phyloP scores from a whole-genome alignment of 768 basidiomycete genomes.

The Lyophyllum shimeji region DNA sequence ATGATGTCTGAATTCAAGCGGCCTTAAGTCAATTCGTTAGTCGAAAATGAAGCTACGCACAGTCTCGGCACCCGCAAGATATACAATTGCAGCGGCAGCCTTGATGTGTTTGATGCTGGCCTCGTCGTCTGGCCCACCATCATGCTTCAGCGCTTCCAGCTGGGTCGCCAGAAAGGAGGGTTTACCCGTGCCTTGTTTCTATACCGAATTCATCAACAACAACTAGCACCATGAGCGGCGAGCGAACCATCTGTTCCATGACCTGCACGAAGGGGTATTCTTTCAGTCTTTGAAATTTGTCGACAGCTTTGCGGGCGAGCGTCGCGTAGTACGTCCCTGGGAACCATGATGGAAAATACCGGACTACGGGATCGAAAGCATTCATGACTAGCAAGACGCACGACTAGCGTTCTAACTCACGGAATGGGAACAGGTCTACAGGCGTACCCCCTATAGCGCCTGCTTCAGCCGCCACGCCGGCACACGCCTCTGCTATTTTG shows the following conservation, averaged over 20 bases:
- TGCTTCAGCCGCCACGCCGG: not conserved
- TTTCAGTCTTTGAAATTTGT: constrained; percentile 2
- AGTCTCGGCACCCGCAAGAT: constrained; percentile 14
- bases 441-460: constrained; percentile 14
- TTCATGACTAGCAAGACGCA: too few relatives aligned
- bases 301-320: not conserved
- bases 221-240: not conserved
- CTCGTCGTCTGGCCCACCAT: not conserved
- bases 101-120: not conserved
- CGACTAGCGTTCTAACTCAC: constrained; percentile 1
- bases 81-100: constrained; percentile 8
- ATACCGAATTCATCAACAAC: not conserved
- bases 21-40: too few relatives aligned
- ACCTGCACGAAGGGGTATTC: constrained; percentile 18
- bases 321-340: constrained; percentile 13
- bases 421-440: constrained; percentile 14
- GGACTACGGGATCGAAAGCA: not conserved
- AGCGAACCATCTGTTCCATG: constrained; percentile 13
- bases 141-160: not conserved
- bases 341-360: constrained; percentile 16
- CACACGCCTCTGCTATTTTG: constrained; percentile 6
- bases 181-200: constrained; percentile 8
- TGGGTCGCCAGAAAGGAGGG: constrained; percentile 13
- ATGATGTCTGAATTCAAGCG: constrained; percentile 19
- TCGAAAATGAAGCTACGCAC: too few relatives aligned